These are phyloP conservation scores for Guadua angustifolia DNA, from an alignment of 176 grass and related monocot species.

Conservation along the genomic window DNA sequence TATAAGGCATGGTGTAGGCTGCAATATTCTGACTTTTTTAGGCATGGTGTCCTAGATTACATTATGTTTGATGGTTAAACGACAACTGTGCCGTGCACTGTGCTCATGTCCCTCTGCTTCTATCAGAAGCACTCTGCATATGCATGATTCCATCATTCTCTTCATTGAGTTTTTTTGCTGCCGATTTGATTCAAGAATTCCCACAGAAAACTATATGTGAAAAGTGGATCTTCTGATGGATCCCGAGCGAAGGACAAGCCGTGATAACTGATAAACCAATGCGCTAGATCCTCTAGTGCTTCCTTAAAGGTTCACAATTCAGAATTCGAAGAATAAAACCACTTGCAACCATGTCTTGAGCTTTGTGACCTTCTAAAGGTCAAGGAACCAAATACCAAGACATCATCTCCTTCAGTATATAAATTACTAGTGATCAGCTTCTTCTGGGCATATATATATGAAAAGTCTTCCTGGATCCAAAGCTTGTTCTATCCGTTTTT, in stretches of 20 bases:
- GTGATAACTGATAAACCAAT: neutral
- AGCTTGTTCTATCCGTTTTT: neutral
- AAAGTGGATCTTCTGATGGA: neutral
- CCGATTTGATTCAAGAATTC: neutral
- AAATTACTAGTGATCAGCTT: neutral
- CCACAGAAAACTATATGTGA: neutral
- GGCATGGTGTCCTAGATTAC: neutral
- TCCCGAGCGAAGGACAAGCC: neutral
- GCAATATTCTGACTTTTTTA: neutral
- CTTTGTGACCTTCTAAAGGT: slow-evolving; percentile 7
- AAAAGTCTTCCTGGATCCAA: neutral
- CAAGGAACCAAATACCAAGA: slow-evolving; percentile 5
- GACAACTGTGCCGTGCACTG: neutral
- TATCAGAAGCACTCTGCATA: neutral
- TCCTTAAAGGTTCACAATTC: neutral
- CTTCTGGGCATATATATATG: neutral
- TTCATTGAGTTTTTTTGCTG: neutral
- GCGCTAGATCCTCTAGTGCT: slow-evolving; percentile 2
- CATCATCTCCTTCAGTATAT: neutral
- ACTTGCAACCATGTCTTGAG: slow-evolving; percentile 39
- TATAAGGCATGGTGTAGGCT: neutral
- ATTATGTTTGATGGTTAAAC: neutral
- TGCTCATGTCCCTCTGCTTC: neutral
- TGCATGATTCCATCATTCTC: neutral
- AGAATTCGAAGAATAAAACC: neutral